Base-by-base conservation (phyloP, 2,329 filamentous ascomycete genomes). In the Fusarium sp. region DNA sequence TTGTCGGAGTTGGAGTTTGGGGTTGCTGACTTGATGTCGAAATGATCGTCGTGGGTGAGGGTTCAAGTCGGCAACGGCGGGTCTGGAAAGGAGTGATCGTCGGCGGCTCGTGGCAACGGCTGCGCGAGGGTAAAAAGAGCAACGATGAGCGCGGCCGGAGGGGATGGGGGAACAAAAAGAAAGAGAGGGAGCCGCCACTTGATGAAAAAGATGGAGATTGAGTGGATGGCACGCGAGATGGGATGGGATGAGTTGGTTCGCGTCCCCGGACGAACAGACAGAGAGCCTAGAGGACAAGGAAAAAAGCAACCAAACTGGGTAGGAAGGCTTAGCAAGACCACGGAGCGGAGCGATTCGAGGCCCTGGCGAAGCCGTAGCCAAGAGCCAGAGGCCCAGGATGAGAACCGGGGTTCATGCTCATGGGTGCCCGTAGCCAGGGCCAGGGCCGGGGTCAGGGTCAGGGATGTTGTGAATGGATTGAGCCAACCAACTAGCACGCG, bases 41-140 rank as follows among this genome's bases (percentile, higher is more conserved):
- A 66, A 59, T 28, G 67, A 73, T 68, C 60, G 70, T 70, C 62
- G 46, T 59, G 53, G 46, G 62, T 64, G 67, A 68, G 46, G 51
- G 46, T 59, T 48, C 18, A 43, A 18, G 58, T 61, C 36, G 40
- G 23, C 31, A 70, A 68, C 54, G 56, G 66, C 66, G 62, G 62
- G 57, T 62, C 70, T 48, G 54, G 70, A 59, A 72, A 65, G 64
- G 52, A 74, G 66, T 66, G 73, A 75, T 75, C 68, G 73, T 60
- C 73, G 57, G 62, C 65, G 66, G 68, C 62, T 72, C 69, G 69
- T 62, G 69, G 44, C 60, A 65, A 70, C 60, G 62, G 68, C 58
- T 64, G 52, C 66, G 60, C 30, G 59, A 56, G 61, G 31, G 48
- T 56, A 70, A 69, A 73, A 59, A 66, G 63, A 65, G 60, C 61